Percentiles rank a stretch among this genome's conserved stretches.
Evolutionary conservation across 805 yeast genomes (phyloP).

Genomic region (Ogataea populi-albae): DNA sequence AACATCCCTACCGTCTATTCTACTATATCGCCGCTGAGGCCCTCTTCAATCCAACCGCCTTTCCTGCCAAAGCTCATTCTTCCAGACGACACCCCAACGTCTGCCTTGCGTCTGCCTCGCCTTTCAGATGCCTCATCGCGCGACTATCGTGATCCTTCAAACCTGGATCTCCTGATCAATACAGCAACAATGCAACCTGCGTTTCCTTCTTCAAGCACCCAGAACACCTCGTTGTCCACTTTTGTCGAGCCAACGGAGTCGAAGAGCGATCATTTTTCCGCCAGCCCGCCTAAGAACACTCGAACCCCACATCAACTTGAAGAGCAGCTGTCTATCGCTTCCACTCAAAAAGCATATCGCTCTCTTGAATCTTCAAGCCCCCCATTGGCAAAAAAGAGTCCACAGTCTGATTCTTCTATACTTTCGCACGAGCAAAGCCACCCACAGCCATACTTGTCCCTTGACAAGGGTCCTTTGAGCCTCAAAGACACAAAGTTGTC

Average conservation of each 20-base stretch:
- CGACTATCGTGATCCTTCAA: slow-evolving; percentile 21
- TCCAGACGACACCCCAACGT: slow-evolving; percentile 5
- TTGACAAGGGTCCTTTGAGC: too few species aligned
- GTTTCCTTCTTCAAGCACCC: not conserved
- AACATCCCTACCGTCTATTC: slow-evolving; percentile 29
- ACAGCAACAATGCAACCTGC: slow-evolving; percentile 27
- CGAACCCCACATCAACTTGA: not conserved
- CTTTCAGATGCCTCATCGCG: too few species aligned
- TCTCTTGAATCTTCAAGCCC: too few species aligned
- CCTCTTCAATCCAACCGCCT: slow-evolving; percentile 11
- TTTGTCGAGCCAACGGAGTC: not conserved
- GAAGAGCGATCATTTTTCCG: not conserved
- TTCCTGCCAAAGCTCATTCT: slow-evolving; percentile 13
- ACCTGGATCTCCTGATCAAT: slow-evolving; percentile 30
- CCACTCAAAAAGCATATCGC: too few species aligned
- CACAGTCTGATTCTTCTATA: too few species aligned
- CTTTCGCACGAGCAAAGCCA: too few species aligned
- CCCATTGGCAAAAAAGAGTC: not conserved
- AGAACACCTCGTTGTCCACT: slow-evolving; percentile 2
- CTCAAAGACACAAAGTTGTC: too few species aligned
- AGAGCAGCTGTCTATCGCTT: too few species aligned
- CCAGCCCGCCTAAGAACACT: not conserved
- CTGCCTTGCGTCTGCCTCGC: slow-evolving; percentile 5
- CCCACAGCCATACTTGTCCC: too few species aligned
- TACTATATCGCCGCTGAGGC: slow-evolving; percentile 16